Evolutionary conservation across 2,329 filamentous ascomycete genomes (phyloP).

Genomic region (Cladophialophora immunda): DNA sequence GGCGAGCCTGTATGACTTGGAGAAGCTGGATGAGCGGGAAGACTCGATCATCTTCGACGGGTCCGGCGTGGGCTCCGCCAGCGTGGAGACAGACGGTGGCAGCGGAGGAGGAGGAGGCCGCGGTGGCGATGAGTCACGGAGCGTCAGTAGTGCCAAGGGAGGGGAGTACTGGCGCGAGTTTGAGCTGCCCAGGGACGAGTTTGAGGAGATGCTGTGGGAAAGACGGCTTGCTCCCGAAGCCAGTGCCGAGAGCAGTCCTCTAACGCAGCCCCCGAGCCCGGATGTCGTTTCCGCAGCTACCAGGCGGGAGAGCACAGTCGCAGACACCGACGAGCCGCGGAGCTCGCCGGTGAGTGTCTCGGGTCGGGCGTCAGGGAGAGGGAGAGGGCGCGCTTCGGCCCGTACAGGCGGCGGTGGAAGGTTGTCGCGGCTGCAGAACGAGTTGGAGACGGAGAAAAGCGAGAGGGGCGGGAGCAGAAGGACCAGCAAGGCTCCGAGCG

Average conservation of each 20-base stretch:
- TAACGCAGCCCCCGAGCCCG: constrained; percentile 6
- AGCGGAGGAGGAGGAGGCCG: background rate
- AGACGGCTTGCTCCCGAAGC: constrained; percentile 50
- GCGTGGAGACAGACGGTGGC: background rate
- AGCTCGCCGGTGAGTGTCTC: constrained; percentile 21
- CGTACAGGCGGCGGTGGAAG: constrained; percentile 37
- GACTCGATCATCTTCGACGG: constrained; percentile 62
- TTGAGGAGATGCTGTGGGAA: constrained; percentile 59
- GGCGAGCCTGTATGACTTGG: constrained; percentile 81
- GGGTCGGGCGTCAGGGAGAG: constrained; percentile 38
- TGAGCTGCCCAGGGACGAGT: constrained; percentile 64
- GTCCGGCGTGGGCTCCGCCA: background rate
- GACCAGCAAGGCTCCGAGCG: constrained; percentile 43
- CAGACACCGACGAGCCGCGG: constrained; percentile 57
- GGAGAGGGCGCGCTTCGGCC: constrained; percentile 41
- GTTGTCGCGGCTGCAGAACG: constrained; percentile 51
- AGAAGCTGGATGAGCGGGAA: constrained; percentile 84
- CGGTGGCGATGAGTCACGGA: background rate
- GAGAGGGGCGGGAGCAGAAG: constrained; percentile 37
- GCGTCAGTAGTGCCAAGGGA: constrained; percentile 55
- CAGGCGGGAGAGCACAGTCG: constrained; percentile 54
- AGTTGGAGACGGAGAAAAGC: constrained; percentile 46
- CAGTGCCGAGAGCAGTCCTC: constrained; percentile 24
- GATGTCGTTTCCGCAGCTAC: constrained; percentile 38
- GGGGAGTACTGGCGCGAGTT: constrained; percentile 69